Evolutionary conservation across 2,329 filamentous ascomycete genomes (phyloP), one percentile per base, ranked within the genome.

Genomic region (Aspergillus ibericus): DNA sequence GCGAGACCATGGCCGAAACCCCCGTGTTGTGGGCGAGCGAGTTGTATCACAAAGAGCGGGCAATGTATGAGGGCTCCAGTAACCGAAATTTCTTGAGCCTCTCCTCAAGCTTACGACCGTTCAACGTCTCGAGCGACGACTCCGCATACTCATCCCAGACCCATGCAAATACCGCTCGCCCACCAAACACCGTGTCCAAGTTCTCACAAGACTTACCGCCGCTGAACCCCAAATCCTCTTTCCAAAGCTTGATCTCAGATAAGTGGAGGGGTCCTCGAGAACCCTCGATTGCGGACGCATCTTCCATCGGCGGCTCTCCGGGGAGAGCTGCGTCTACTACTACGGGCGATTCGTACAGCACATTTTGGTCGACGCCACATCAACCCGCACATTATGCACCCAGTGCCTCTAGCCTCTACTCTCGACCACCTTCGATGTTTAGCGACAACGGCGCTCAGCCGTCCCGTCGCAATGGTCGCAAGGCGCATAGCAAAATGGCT

Each of bases 21-120:
- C 92, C 93, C 0, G 91, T 96, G 0, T 79, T 98, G 2, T 97
- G 92, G 92, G 92, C 92, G 0, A 97, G 92, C 69, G 90, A 96
- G 58, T 81, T 99, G 0, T 98, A 91, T 71, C 85, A 88, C 59
- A 85, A 90, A 20, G 93, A 97, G 61, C 74, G 75, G 46, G 68
- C 68, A 32, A 75, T 69, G 46, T 79, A 75, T 55, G 78, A 80
- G 54, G 68, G 73, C n/a, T 70, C 72, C n/a, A 69, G 68, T n/a
- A 67, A 66, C 54, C 70, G 72, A n/a, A 57, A 66, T n/a, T 73
- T 77, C 46, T 68, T 73, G 13, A 68, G 72, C 5, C 63, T 77
- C 16, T 70, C 72, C 13, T 54, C 66, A 2, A 60, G 87, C 55
- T 85, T 54, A 65, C 72, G 50, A 71, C 75, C 53, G 71, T 76